Conservation (phyloP, 2,329 filamentous ascomycete genomes). For the Talaromyces sp. region DNA sequence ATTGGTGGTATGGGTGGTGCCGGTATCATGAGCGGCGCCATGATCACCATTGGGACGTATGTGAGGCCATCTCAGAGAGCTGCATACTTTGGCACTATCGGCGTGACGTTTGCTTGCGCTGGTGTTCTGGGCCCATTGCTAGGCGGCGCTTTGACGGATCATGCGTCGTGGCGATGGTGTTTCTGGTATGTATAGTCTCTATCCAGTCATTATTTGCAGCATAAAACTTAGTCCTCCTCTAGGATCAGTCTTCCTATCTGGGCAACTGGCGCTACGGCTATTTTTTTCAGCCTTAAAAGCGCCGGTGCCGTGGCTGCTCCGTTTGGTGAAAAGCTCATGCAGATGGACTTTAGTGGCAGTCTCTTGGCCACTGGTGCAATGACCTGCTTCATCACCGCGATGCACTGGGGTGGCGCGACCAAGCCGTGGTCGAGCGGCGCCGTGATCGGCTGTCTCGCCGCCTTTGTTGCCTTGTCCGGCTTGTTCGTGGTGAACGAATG, state of each 20-base stretch:
- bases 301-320: neutral
- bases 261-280: slow-evolving; percentile 19
- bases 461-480: slow-evolving; percentile 15
- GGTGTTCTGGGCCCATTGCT: slow-evolving; percentile 16
- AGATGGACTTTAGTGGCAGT: slow-evolving; percentile 22
- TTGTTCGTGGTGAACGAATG: slow-evolving; percentile 15
- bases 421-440: slow-evolving; percentile 18
- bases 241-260: slow-evolving; percentile 31
- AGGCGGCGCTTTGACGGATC: slow-evolving; percentile 7
- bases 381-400: slow-evolving; percentile 20
- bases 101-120: slow-evolving; percentile 13
- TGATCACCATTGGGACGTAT: slow-evolving; percentile 20
- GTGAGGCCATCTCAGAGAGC: slow-evolving; percentile 24
- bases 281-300: slow-evolving; percentile 20
- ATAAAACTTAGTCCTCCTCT: neutral
- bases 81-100: slow-evolving; percentile 12
- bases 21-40: slow-evolving; percentile 29
- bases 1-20: slow-evolving; percentile 33
- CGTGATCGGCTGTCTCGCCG: slow-evolving; percentile 18
- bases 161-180: slow-evolving; percentile 11
- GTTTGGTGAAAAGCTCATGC: slow-evolving; percentile 18
- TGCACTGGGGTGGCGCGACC: slow-evolving; percentile 24
- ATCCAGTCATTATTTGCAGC: neutral
- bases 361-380: slow-evolving; percentile 17
- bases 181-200: slow-evolving; percentile 20